Base-by-base conservation (phyloP, 2,329 filamentous ascomycete species). In the Sphaerulina musiva region DNA sequence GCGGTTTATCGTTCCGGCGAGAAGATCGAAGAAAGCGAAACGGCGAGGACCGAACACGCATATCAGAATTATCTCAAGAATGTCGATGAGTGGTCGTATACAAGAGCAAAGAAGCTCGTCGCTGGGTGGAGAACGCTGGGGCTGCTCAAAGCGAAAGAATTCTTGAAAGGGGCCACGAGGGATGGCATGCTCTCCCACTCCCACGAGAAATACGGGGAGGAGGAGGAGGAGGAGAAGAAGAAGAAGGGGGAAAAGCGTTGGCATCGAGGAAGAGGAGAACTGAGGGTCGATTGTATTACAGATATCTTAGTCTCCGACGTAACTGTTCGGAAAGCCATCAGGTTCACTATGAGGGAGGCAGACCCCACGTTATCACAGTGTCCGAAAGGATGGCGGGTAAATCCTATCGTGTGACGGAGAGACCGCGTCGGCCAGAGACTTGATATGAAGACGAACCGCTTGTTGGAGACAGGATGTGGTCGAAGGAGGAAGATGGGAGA, bases 81-180 rank as follows among this genome's bases (percentile, higher is more conserved):
- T 7, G 46, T 14, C 9, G 51, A 54, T 34, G 45, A 44, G n/a
- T 60, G 52, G 53, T 59, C 29, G 17, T 41, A 14, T 23, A 52
- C 46, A n/a, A 53, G 51, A 50, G 57, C 56, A 44, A 63, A 52
- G 45, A 59, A 53, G 49, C 44, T 62, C 47, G 47, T 62, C 40
- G 40, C 56, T 31, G 61, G 46, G 10, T 66, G 62, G 65, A 57
- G 52, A 55, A 46, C 52, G 41, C 34, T 63, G 47, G 64, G 62
- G 9, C 54, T 64, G 20, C 51, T 64, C 51, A 60, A 64, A n/a
- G 62, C 65, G 59, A 49, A 36, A 40, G 54, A 51, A 26, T 55
- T 60, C 10, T 38, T 59, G 55, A 52, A 44, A 17, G 62, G 62
- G 59, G 47, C 59, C 39, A 47, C 53, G 38, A 55, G 39, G n/a